Evolutionary conservation across 2,329 filamentous ascomycete genomes (phyloP).

Genomic region (Aspergillus fischeri): DNA sequence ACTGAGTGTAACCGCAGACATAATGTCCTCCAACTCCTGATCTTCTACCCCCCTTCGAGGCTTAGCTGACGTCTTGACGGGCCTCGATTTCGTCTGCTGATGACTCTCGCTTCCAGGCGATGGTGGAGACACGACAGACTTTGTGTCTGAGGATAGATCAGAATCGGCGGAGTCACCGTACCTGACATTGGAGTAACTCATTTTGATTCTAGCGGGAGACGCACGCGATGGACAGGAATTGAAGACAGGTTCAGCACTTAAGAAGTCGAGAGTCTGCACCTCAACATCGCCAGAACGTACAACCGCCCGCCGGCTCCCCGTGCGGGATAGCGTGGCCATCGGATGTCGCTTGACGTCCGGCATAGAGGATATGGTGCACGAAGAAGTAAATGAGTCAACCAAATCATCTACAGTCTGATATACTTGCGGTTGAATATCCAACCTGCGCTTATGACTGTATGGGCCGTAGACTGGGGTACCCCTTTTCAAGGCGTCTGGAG

Average conservation of each 20-base stretch:
- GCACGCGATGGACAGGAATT: conserved; percentile 2
- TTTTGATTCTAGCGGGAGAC: conserved; percentile 9
- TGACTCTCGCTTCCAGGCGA: neutral
- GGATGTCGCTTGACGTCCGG: conserved; percentile 20
- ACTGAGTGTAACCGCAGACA: conserved; percentile 17
- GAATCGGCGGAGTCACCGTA: conserved; percentile 4
- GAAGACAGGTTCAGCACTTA: neutral
- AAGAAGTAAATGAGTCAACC: conserved; percentile 23
- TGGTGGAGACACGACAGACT: neutral
- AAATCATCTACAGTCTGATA: conserved; percentile 20
- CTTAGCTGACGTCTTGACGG: neutral
- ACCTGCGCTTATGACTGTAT: conserved; percentile 12
- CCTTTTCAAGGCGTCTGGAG: conserved; percentile 4
- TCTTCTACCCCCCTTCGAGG: conserved; percentile 1
- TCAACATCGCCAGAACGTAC: conserved; percentile 6
- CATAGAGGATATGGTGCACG: conserved; percentile 16
- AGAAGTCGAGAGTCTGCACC: conserved; percentile 8
- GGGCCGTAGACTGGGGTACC: conserved; percentile 13
- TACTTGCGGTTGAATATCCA: conserved; percentile 1
- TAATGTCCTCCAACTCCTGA: conserved; percentile 16
- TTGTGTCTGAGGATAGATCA: neutral
- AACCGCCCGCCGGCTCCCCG: conserved; percentile 7
- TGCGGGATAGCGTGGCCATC: conserved; percentile 7
- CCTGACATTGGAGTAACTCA: conserved; percentile 23
- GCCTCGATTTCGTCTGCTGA: neutral